These are phyloP conservation scores for Rosa lucieae DNA, from an alignment of 306 rosid genomes.

Conservation along the genomic window DNA sequence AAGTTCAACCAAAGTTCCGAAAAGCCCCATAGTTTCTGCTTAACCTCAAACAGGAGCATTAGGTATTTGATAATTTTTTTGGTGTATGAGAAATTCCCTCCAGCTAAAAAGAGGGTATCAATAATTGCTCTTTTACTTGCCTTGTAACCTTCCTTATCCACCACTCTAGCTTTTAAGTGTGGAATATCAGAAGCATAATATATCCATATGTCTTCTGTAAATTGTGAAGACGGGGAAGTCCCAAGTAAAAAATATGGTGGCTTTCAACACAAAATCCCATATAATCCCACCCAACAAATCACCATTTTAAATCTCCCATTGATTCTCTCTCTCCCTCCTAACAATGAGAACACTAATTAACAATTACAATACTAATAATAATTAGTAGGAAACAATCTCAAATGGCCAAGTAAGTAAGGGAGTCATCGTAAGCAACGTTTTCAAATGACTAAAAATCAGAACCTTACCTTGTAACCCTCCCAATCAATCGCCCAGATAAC, in stretches of 20 bases:
- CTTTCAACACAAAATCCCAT: conserved; percentile 9
- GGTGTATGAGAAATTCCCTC: conserved; percentile 45
- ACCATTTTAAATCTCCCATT: conserved; percentile 43
- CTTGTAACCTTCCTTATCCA: conserved; percentile 60
- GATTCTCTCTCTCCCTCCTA: conserved; percentile 33
- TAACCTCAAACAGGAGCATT: conserved; percentile 17
- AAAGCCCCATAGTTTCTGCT: conserved; percentile 21
- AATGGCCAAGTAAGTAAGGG: conserved; percentile 57
- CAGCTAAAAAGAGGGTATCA: conserved; percentile 55
- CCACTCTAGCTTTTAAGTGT: conserved; percentile 43
- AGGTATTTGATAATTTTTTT: conserved; percentile 6
- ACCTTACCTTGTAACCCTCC: too few relatives aligned
- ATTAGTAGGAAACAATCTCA: conserved; percentile 21
- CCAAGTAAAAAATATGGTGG: conserved; percentile 24
- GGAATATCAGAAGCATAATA: conserved; percentile 23
- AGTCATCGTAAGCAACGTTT: too few relatives aligned
- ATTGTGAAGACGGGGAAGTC: conserved; percentile 30
- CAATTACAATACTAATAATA: background rate
- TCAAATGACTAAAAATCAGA: too few relatives aligned
- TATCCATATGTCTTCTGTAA: conserved; percentile 21
- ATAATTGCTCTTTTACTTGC: conserved; percentile 50
- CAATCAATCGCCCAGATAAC: too few relatives aligned
- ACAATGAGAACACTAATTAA: background rate
- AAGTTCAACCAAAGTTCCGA: conserved; percentile 17
- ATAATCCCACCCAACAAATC: conserved; percentile 47